Base-by-base conservation (phyloP, 2,329 filamentous ascomycete species). In the Calonectria honghensis region DNA sequence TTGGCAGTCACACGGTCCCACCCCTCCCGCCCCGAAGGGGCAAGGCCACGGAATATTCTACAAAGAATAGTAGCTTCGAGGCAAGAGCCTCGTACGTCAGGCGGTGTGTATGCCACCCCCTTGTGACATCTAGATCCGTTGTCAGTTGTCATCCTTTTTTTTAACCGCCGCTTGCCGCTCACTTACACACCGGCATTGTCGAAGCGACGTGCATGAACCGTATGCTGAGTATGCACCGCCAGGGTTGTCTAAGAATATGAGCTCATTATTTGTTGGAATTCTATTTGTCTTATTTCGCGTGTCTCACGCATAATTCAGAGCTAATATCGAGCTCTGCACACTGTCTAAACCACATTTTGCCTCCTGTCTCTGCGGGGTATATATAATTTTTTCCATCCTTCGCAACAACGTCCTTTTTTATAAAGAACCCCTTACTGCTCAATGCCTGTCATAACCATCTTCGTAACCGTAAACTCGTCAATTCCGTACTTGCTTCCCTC, bases 401-500 rank as follows among this genome's bases (percentile, higher is more conserved):
- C 70, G n/a, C 50, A 57, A 57, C 50, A 68, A 41, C 59, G 9
- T 50, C 64, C 37, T 64, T 24, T 72, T 67, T 50, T 50, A 29
- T 59, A 24, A 66, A 74, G 71, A 65, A 61, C 69, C 65, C 68
- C 31, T 68, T 65, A 81, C 57, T 61, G 52, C 45, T 81, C 79
- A 73, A 82, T 82, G 20, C 81, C 81, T 24, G 79, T 80, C 80
- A 82, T 82, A 13, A 82, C 75, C 81, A 89, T 93, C 88, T 95
- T 95, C 73, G 93, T 92, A 64, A 90, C 85, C 78, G 91, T 87
- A 81, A 94, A 95, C 85, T 95, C 94, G 37, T 93, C 91, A 75
- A 95, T 91, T 16, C 93, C 94, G 74, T 95, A 94, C 81, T 91
- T 90, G 79, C 92, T 93, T 51, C 94, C 94, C 84, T 96, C 94